Conservation (phyloP, 2,329 filamentous ascomycete species). For the Cordyceps cicadae region DNA sequence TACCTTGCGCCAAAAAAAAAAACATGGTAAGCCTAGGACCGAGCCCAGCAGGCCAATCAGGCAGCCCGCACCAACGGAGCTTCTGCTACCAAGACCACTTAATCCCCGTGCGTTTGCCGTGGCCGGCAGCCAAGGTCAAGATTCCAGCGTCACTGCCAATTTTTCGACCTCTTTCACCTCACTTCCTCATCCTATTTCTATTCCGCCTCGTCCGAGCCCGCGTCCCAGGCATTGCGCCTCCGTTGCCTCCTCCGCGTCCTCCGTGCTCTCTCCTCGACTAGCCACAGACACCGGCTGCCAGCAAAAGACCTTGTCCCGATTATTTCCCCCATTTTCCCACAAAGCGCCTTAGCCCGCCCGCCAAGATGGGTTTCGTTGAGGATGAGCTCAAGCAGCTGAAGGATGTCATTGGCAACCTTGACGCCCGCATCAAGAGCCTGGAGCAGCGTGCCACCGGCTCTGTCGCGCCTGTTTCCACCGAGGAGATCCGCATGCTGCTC, state of each 20-base stretch:
- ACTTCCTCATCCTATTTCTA: not conserved
- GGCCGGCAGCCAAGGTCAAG: not conserved
- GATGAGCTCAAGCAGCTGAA: slow-evolving; percentile 81
- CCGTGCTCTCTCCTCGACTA: not conserved
- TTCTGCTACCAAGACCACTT: not conserved
- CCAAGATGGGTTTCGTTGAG: slow-evolving; percentile 78
- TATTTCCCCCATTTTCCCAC: not conserved
- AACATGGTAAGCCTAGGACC: not conserved
- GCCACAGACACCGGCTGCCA: not conserved
- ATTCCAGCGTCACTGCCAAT: slow-evolving; percentile 10
- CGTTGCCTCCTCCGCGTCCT: slow-evolving; percentile 2
- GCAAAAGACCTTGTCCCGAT: not conserved
- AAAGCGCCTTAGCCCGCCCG: slow-evolving; percentile 16
- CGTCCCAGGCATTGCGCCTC: slow-evolving; percentile 15
- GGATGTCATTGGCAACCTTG: slow-evolving; percentile 73
- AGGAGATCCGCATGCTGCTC: slow-evolving; percentile 87
- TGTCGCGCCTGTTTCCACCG: slow-evolving; percentile 39
- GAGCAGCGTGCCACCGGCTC: slow-evolving; percentile 62
- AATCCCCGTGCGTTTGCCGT: slow-evolving; percentile 10
- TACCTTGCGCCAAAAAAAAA: slow-evolving; percentile 6
- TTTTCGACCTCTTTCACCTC: slow-evolving; percentile 10
- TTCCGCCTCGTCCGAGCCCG: slow-evolving; percentile 2
- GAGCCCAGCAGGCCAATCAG: slow-evolving; percentile 6
- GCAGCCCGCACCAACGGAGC: slow-evolving; percentile 2
- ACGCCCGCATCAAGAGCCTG: slow-evolving; percentile 76